phyloP scores from a whole-genome alignment of 2,329 filamentous ascomycete genomes.

The Meredithiella fracta region DNA sequence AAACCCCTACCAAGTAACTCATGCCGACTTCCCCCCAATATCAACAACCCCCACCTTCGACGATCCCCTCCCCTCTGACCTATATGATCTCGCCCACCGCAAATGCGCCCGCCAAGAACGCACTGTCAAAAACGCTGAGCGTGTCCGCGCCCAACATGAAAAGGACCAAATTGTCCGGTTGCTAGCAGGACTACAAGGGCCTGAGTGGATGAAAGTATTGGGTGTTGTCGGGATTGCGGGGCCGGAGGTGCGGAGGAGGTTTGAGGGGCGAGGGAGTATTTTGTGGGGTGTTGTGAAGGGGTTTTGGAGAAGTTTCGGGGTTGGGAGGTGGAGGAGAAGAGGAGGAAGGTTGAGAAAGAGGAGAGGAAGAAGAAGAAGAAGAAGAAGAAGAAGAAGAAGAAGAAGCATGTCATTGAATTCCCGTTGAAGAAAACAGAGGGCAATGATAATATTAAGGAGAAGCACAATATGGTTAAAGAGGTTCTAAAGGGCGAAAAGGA shows the following conservation, averaged over 20 bases:
- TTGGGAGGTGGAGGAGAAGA: constrained; percentile 84
- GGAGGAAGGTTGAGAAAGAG: constrained; percentile 60
- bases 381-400: constrained; percentile 16
- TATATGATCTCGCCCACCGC: constrained; percentile 38
- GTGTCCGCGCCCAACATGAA: constrained; percentile 48
- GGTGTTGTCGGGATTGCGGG: constrained; percentile 55
- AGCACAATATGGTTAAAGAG: not conserved
- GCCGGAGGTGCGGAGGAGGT: constrained; percentile 54
- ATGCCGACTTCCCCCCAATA: constrained; percentile 36
- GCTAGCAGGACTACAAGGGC: constrained; percentile 70
- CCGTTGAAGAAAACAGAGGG: constrained; percentile 34
- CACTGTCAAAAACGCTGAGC: constrained; percentile 47
- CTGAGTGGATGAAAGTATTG: constrained; percentile 86
- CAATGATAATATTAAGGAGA: constrained; percentile 16
- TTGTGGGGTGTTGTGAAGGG: constrained; percentile 64
- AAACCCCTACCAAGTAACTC: constrained; percentile 39
- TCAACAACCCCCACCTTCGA: constrained; percentile 28
- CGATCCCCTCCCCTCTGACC: constrained; percentile 40
- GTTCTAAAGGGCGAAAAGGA: not conserved
- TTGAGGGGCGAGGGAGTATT: constrained; percentile 69
- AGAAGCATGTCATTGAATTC: constrained; percentile 14
- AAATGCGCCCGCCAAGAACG: constrained; percentile 44
- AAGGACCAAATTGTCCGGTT: constrained; percentile 47
- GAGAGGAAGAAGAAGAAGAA: constrained; percentile 24
- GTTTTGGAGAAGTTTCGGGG: constrained; percentile 75